Conservation (phyloP, 2,329 filamentous ascomycete genomes). For the Ascochyta rabiei region DNA sequence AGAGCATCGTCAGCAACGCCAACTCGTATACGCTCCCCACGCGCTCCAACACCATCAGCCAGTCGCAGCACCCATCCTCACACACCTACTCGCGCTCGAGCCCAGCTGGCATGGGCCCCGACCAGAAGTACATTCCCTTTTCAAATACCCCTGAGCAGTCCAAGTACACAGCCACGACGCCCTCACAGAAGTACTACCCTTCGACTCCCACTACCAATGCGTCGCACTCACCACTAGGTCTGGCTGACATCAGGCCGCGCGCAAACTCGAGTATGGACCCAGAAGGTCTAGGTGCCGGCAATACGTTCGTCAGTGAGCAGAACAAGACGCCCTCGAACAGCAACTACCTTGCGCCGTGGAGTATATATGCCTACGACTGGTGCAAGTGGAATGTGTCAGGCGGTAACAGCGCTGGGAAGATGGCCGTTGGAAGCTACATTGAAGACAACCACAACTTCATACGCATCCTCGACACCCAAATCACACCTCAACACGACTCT, state of each 20-base stretch:
- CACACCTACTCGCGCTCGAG: conserved; percentile 81
- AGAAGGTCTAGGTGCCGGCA: conserved; percentile 64
- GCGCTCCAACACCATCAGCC: conserved; percentile 68
- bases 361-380: conserved; percentile 97
- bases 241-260: conserved; percentile 88
- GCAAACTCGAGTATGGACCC: conserved; percentile 83
- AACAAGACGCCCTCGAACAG: conserved; percentile 74
- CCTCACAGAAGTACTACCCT: conserved; percentile 65
- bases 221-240: conserved; percentile 85
- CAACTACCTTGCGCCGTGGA: conserved; percentile 94
- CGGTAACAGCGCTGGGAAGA: conserved; percentile 77
- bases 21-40: conserved; percentile 69
- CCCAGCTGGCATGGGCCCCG: conserved; percentile 66
- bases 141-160: conserved; percentile 67
- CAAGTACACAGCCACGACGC: conserved; percentile 50
- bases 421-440: conserved; percentile 93
- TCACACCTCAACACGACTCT: conserved; percentile 71
- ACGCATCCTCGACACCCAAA: conserved; percentile 92
- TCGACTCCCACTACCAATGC: conserved; percentile 61
- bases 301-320: conserved; percentile 66
- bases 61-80: conserved; percentile 52
- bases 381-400: conserved; percentile 91
- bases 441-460: conserved; percentile 99
- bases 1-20: conserved; percentile 58
- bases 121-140: conserved; percentile 68